These are phyloP conservation scores for Neonectria sp. DNA, from an alignment of 2,329 filamentous ascomycete genomes.

Conservation along the genomic window DNA sequence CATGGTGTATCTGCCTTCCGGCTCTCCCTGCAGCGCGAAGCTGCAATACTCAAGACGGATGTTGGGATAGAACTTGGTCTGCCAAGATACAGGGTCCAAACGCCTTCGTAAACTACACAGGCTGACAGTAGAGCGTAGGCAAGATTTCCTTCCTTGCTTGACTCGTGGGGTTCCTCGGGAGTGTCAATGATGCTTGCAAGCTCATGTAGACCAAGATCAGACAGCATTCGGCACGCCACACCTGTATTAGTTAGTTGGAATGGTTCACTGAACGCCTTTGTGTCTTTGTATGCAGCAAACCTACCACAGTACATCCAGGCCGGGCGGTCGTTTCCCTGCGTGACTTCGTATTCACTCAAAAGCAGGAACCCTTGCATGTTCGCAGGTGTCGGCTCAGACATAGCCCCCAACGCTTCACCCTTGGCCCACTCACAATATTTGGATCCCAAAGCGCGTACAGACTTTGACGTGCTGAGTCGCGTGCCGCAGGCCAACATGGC, in stretches of 20 bases:
- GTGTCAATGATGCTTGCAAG: constrained; percentile 3
- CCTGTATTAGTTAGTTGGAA: constrained; percentile 16
- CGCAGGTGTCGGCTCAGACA: constrained; percentile 29
- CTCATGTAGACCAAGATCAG: constrained; percentile 32
- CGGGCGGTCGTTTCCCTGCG: constrained; percentile 28
- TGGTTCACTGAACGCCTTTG: not conserved
- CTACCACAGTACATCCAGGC: constrained; percentile 33
- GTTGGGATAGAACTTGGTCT: constrained; percentile 30
- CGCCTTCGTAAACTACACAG: constrained; percentile 26
- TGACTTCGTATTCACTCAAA: constrained; percentile 31
- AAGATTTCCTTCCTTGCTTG: constrained; percentile 11
- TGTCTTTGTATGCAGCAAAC: not conserved
- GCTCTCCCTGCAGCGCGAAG: constrained; percentile 13
- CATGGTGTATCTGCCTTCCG: constrained; percentile 22
- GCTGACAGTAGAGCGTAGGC: constrained; percentile 29
- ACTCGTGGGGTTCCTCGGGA: not conserved
- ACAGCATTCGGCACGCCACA: constrained; percentile 29
- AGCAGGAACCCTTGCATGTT: constrained; percentile 29
- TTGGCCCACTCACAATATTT: constrained; percentile 25
- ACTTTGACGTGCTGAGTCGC: constrained; percentile 28
- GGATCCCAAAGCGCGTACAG: constrained; percentile 22
- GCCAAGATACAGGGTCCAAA: constrained; percentile 32
- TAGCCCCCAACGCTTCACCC: constrained; percentile 12
- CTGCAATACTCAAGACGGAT: constrained; percentile 19
- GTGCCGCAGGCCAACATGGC: constrained; percentile 26